phyloP scores from a whole-genome alignment of 1,139 yeast species.

The Ashbya aceris region DNA sequence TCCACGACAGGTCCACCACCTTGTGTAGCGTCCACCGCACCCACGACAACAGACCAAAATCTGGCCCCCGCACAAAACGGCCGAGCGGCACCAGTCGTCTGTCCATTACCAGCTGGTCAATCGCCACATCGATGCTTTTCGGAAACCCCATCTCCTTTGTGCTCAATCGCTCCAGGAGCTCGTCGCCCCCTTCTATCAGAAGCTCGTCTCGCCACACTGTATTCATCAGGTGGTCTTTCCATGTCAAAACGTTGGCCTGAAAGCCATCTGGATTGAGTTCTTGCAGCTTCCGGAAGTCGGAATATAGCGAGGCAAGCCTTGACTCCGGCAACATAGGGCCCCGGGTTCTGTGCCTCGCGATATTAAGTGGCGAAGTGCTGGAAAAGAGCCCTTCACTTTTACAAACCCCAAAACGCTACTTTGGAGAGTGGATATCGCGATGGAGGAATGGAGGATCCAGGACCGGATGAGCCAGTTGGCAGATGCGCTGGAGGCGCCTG shows the following conservation, averaged over 20 bases:
- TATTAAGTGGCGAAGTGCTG: no score
- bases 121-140: constrained; percentile 30
- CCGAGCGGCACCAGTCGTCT: constrained; percentile 25
- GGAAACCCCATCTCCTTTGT: constrained; percentile 30
- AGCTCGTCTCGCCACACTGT: constrained; percentile 20
- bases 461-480: constrained; percentile 1
- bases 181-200: constrained; percentile 23
- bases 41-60: constrained; percentile 15
- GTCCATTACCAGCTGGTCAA: constrained; percentile 28
- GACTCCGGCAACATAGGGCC: constrained; percentile 30
- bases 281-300: constrained; percentile 45
- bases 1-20: constrained; percentile 18
- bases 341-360: no score
- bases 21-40: constrained; percentile 22
- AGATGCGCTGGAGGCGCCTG: constrained; percentile 3
- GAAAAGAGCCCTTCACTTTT: neutral
- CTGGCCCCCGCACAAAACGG: constrained; percentile 13
- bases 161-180: constrained; percentile 23
- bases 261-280: constrained; percentile 59
- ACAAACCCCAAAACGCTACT: neutral
- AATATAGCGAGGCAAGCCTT: constrained; percentile 51
- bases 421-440: no score
- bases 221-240: constrained; percentile 36
- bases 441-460: neutral
- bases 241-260: constrained; percentile 54